Conservation (phyloP, 371 early-diverging fungal genomes). For the Dichotomocladium elegans region DNA sequence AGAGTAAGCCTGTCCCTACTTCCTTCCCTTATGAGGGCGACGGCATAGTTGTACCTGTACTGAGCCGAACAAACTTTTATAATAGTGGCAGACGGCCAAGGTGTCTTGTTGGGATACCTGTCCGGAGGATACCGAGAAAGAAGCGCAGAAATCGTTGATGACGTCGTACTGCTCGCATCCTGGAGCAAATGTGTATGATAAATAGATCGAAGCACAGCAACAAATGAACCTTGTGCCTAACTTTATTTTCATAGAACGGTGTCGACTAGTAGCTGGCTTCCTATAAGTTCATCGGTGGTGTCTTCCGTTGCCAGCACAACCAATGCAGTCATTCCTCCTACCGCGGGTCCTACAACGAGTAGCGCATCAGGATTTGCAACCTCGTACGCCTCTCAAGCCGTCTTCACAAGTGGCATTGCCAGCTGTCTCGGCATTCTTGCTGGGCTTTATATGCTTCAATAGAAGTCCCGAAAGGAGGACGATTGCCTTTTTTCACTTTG, state of each 20-base stretch:
- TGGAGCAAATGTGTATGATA: conserved; percentile 20
- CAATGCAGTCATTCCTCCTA: no score
- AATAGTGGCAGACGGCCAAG: conserved; percentile 21
- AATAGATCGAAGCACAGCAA: background rate
- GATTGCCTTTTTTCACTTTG: no score
- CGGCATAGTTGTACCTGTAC: background rate
- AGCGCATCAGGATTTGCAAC: no score
- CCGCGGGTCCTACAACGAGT: no score
- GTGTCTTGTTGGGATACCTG: conserved; percentile 27
- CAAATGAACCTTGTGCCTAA: background rate
- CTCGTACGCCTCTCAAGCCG: no score
- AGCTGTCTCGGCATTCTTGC: background rate
- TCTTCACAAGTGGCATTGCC: background rate
- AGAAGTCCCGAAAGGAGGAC: background rate
- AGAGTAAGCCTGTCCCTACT: conserved; percentile 6
- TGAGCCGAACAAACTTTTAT: background rate
- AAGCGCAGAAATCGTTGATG: conserved; percentile 15
- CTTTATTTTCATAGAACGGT: background rate
- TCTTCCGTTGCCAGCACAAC: no score
- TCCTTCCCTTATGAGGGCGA: background rate
- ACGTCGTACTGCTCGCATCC: conserved; percentile 37
- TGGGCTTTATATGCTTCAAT: conserved; percentile 1
- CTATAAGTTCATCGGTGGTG: no score
- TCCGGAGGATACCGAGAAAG: conserved; percentile 16
- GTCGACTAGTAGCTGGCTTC: background rate